Conservation (phyloP, 257 asterid genomes). For the Solanum commersonii region DNA sequence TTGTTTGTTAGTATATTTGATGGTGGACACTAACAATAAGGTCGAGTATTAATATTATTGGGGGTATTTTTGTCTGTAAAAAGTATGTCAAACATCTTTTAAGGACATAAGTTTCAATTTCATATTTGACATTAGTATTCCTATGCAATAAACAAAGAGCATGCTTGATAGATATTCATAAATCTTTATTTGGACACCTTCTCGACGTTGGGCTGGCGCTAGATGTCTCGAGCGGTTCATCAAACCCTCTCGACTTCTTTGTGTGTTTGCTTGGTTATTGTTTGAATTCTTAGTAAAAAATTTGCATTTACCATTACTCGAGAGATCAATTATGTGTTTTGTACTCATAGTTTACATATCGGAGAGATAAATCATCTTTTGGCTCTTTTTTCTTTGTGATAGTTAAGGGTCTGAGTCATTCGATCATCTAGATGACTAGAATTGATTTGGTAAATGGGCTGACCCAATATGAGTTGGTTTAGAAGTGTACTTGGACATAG, state of each 20-base stretch:
- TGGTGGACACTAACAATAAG: neutral
- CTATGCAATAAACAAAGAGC: neutral
- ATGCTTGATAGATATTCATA: neutral
- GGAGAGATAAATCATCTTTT: neutral
- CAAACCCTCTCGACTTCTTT: neutral
- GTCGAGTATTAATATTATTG: neutral
- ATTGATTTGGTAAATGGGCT: neutral
- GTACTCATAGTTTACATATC: neutral
- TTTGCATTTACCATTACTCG: fast-evolving
- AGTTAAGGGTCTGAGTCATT: neutral
- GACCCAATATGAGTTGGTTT: neutral
- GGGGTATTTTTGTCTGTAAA: neutral
- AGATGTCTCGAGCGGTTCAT: neutral
- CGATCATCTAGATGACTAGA: neutral
- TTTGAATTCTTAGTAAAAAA: fast-evolving
- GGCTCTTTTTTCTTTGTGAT: neutral
- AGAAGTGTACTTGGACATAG: neutral
- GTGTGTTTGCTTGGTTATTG: neutral
- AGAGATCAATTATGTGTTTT: neutral
- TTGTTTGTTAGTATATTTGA: neutral
- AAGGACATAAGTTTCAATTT: neutral
- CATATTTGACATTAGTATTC: neutral
- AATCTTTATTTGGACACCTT: neutral
- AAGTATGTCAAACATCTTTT: neutral
- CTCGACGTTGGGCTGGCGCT: neutral